Conservation (phyloP, 2,329 filamentous ascomycete genomes). For the Sclerotinia subarctica region DNA sequence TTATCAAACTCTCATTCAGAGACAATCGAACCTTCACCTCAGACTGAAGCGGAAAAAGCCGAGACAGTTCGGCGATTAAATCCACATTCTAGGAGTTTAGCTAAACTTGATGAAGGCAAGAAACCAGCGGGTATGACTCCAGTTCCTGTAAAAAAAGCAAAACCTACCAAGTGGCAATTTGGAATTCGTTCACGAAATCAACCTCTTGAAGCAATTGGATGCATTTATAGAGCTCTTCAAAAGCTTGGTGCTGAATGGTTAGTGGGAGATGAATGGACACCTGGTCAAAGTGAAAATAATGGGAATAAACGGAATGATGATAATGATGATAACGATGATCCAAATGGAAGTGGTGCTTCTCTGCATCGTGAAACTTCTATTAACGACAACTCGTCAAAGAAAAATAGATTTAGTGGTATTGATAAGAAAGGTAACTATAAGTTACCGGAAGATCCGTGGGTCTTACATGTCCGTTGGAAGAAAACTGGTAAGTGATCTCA, state of each 20-base stretch:
- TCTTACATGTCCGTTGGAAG: constrained; percentile 84
- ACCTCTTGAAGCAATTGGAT: constrained; percentile 89
- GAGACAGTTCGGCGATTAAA: constrained; percentile 78
- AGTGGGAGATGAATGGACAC: constrained; percentile 53
- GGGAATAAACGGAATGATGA: neutral
- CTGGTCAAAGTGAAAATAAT: neutral
- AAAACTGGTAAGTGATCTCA: constrained; percentile 70
- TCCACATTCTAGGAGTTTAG: constrained; percentile 72
- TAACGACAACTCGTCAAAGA: constrained; percentile 35
- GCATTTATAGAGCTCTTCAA: constrained; percentile 87
- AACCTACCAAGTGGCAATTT: constrained; percentile 94
- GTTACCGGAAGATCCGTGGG: constrained; percentile 92
- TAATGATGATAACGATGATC: constrained; percentile 38
- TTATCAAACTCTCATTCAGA: constrained; percentile 42
- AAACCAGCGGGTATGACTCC: constrained; percentile 62
- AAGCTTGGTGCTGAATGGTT: constrained; percentile 91
- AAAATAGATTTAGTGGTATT: constrained; percentile 37
- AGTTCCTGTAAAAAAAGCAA: constrained; percentile 66
- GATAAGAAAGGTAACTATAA: constrained; percentile 65
- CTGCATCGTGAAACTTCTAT: constrained; percentile 41
- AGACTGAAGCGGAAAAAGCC: constrained; percentile 72
- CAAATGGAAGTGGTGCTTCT: constrained; percentile 38
- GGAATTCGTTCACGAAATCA: constrained; percentile 93
- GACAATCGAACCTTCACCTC: constrained; percentile 40
- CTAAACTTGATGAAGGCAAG: constrained; percentile 63